Base-by-base conservation (phyloP, 1,284 basidiomycete species). In the Albatrellus sp. region DNA sequence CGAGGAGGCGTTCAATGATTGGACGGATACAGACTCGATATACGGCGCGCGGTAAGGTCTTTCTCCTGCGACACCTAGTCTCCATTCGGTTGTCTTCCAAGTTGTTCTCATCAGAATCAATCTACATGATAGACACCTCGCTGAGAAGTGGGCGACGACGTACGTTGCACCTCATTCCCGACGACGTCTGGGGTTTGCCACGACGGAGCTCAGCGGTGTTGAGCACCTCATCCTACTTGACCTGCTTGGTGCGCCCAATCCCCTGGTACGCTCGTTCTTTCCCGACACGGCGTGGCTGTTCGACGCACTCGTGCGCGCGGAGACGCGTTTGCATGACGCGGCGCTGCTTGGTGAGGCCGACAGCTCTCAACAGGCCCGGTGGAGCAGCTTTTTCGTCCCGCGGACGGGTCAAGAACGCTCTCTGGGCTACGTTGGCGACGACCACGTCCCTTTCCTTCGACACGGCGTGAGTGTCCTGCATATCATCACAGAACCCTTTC, bases 1-100 rank as follows among this genome's bases (percentile, higher is more conserved):
- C 3, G 96, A 99, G 61, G 96, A 99, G 62, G 96, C 96, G 0
- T 98, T 93, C 62, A 70, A 79, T 31, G 68, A 76, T 33, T 99
- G 96, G 96, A 90, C 91, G 1, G 72, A 72, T 31, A 78, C 73
- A 0, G 96, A 99, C 62, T 93, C 89, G 1, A 81, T 93, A 40
- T 99, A 99, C 59, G 96, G 96, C 17, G 83, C 92, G 35, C 78
- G 85, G 88, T 90, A 55, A 46, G 65, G 59, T 6, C 32, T 33
- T 37, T 14, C 8, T 37, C 17, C 32, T 42, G 14, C 16, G 13
- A 17, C 30, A n/a, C 13, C 40, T 41, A n/a, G n/a, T 34, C 9
- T 34, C 19, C 32, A 43, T 11, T 46, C 51, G 39, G 33, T 11
- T 31, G 13, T 28, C 12, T 38, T 24, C 24, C 24, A 24, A 24